A percentile compares a stretch with the other conserved stretches of the same genome.
phyloP scores from a whole-genome alignment of 257 asterid genomes.

The Ballota nigra region DNA sequence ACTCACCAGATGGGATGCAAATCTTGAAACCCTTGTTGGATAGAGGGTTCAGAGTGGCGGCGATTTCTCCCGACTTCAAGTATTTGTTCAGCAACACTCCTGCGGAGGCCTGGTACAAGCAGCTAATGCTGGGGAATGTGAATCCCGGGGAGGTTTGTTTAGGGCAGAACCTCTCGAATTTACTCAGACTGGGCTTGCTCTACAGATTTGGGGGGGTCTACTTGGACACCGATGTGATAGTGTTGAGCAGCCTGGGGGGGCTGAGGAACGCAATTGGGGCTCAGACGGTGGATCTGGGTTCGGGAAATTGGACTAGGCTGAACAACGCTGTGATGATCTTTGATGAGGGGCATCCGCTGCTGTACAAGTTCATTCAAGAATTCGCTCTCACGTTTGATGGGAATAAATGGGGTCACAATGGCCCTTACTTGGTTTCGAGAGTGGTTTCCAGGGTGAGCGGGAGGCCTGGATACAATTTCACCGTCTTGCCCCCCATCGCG shows the following conservation, averaged over 20 bases:
- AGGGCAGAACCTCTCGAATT: constrained; percentile 91
- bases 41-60: constrained; percentile 54
- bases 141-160: constrained; percentile 70
- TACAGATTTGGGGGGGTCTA: constrained; percentile 90
- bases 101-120: constrained; percentile 66
- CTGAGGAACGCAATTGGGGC: constrained; percentile 76
- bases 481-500: constrained; percentile 66
- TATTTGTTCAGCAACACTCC: constrained; percentile 65
- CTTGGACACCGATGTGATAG: constrained; percentile 71
- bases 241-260: constrained; percentile 47
- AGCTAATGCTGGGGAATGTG: constrained; percentile 55
- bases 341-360: constrained; percentile 70
- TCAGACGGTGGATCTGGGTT: constrained; percentile 53
- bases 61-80: constrained; percentile 66
- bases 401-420: constrained; percentile 96
- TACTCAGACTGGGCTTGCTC: constrained; percentile 74
- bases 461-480: constrained; percentile 60
- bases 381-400: constrained; percentile 94
- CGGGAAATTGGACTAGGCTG: constrained; percentile 79
- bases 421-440: constrained; percentile 90
- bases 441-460: constrained; percentile 64
- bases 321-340: constrained; percentile 93
- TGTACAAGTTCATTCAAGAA: constrained; percentile 83
- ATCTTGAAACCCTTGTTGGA: constrained; percentile 54
- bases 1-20: constrained; percentile 56